Base-by-base conservation (phyloP, 2,329 filamentous ascomycete genomes). In the Didymosphaeria variabile region DNA sequence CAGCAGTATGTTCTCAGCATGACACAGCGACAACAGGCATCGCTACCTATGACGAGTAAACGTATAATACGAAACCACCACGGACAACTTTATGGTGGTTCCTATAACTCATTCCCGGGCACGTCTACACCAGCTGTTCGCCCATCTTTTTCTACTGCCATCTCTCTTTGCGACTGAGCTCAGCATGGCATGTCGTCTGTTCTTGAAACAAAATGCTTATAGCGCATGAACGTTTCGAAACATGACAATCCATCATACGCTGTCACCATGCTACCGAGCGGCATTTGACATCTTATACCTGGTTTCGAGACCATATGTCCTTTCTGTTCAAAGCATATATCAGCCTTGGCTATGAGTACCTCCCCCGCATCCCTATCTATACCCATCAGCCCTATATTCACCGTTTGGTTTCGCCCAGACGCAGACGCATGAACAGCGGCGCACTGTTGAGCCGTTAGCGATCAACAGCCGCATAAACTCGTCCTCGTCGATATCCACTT, bases 181-280 rank as follows among this genome's bases (percentile, higher is more conserved):
- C 40, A 46, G n/a, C 7, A 23, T 46, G 17, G 15, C 17, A 3
- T 36, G 29, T 23, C 53, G 40, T 36, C 29, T 13, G 6, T 17
- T 34, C 7, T 21, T 32, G 34, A 57, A 49, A 49, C 23, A 40
- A 40, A 29, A 44, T 17, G 2, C 12, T 15, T 19, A 19, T 7
- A 17, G 21, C 10, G 55, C 55, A 49, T 50, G n/a, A 46, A 55
- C 17, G 53, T 55, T 55, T 55, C 40, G 40, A 55, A 55, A 55
- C 53, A 36, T n/a, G 29, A 23, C 26, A 55, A 45, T 54, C 23
- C 44, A 44, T 44, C 34, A 21, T 19, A 42, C 21, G 21, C 36
- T 31, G 34, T 42, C 50, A 42, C 45, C 31, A 31, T 53, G 21
- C 34, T 29, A 10, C 34, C 34, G 21, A 53, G 13, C 50, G 17